Evolutionary conservation across 2,329 filamentous ascomycete species (phyloP).

Genomic region (Helotiales sp.): DNA sequence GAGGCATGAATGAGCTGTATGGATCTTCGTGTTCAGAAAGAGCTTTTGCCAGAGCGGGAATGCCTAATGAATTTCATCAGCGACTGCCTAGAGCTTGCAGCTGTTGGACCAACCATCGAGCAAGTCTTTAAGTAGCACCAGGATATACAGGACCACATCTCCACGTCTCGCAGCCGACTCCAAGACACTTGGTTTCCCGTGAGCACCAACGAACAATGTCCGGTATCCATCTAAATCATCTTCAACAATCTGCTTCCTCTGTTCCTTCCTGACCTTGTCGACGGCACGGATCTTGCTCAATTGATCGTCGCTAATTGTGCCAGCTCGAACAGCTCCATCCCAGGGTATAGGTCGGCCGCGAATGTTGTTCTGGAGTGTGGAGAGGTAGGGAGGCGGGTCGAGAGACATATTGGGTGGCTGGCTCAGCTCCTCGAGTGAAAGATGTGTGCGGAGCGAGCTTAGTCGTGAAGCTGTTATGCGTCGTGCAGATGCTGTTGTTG

Average conservation of each 20-base stretch:
- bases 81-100: neutral
- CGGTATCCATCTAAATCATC: slow-evolving; percentile 78
- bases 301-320: slow-evolving; percentile 91
- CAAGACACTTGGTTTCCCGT: slow-evolving; percentile 70
- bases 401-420: slow-evolving; percentile 68
- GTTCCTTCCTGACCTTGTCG: slow-evolving; percentile 93
- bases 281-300: slow-evolving; percentile 94
- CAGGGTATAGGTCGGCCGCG: slow-evolving; percentile 93
- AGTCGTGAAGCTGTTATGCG: neutral
- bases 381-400: slow-evolving; percentile 84
- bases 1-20: slow-evolving; percentile 80
- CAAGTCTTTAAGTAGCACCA: slow-evolving; percentile 85
- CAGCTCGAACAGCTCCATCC: slow-evolving; percentile 92
- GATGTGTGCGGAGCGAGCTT: slow-evolving; percentile 19
- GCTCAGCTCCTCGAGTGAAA: slow-evolving; percentile 22
- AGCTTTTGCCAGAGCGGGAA: slow-evolving; percentile 74
- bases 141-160: slow-evolving; percentile 92
- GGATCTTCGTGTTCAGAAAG: slow-evolving; percentile 75
- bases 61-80: slow-evolving; percentile 53
- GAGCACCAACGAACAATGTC: slow-evolving; percentile 74
- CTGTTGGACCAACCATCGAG: slow-evolving; percentile 67
- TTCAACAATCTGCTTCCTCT: slow-evolving; percentile 80
- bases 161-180: slow-evolving; percentile 82
- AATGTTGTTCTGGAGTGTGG: slow-evolving; percentile 94
- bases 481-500: slow-evolving; percentile 13